A percentile compares a stretch with the other conserved stretches of the same genome.
These are phyloP conservation scores for Aspergillus cristatus DNA, from an alignment of 495 filamentous ascomycete genomes.

Conservation along the genomic window DNA sequence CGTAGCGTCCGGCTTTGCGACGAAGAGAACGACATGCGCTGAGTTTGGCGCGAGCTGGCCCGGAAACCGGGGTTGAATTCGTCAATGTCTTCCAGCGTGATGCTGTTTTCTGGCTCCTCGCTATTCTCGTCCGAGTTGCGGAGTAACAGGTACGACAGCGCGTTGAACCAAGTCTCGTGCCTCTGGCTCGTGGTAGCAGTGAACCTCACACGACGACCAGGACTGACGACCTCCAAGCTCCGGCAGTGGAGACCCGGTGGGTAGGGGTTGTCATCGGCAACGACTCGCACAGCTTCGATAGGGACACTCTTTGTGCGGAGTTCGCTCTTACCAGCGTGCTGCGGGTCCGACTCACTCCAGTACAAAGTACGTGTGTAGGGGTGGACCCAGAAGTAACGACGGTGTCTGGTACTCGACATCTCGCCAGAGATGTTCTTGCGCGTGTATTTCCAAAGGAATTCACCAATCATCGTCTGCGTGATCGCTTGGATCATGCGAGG, in stretches of 20 bases:
- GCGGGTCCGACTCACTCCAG: slow-evolving; percentile 90
- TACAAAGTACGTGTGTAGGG: slow-evolving; percentile 95
- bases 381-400: slow-evolving; percentile 98
- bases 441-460: slow-evolving; percentile 98
- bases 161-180: slow-evolving; percentile 98
- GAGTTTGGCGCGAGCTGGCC: slow-evolving; percentile 43
- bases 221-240: slow-evolving; percentile 83
- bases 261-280: slow-evolving; percentile 93
- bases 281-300: slow-evolving; percentile 86
- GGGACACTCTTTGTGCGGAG: slow-evolving; percentile 88
- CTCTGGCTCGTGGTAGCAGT: slow-evolving; percentile 88
- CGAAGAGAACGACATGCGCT: slow-evolving; percentile 68
- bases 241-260: slow-evolving; percentile 91
- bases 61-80: slow-evolving; percentile 77
- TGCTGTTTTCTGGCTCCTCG: slow-evolving; percentile 50
- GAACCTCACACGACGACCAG: slow-evolving; percentile 79
- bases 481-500: slow-evolving; percentile 99
- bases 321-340: slow-evolving; percentile 63
- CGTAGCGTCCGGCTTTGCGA: slow-evolving; percentile 66
- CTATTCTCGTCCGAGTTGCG: slow-evolving; percentile 54
- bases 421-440: slow-evolving; percentile 78
- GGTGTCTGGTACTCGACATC: slow-evolving; percentile 80
- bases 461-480: slow-evolving; percentile 98
- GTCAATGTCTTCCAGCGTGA: slow-evolving; percentile 67
- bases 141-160: slow-evolving; percentile 83